phyloP scores from a whole-genome alignment of 768 basidiomycete genomes.

The Hygrocybe coccinea region DNA sequence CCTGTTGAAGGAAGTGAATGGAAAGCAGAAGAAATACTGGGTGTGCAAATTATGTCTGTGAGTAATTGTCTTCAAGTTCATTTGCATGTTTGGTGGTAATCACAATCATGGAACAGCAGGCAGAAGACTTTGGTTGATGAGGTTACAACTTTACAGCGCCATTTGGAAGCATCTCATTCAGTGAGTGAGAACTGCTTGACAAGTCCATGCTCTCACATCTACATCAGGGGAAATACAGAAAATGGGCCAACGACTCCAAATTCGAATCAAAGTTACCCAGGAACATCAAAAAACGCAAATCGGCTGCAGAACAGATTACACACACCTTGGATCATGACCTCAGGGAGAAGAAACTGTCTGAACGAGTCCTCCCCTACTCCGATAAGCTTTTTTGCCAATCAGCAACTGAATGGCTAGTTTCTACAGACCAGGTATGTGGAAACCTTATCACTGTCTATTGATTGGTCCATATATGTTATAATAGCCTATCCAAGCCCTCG shows the following conservation, averaged over 20 bases:
- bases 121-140: slow-evolving; percentile 8
- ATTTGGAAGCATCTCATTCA: slow-evolving; percentile 11
- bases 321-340: slow-evolving; percentile 28
- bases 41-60: slow-evolving; percentile 5
- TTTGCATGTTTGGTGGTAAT: neutral
- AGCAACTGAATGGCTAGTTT: slow-evolving; percentile 35
- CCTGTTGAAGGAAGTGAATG: neutral
- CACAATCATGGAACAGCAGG: neutral
- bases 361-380: slow-evolving; percentile 25
- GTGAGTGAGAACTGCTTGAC: slow-evolving; percentile 5
- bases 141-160: slow-evolving; percentile 12
- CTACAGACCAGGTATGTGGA: slow-evolving; percentile 34
- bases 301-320: neutral
- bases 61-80: neutral
- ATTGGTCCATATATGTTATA: neutral
- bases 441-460: neutral
- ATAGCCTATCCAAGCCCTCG: slow-evolving; percentile 30
- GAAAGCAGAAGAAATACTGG: slow-evolving; percentile 1
- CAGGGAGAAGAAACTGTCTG: slow-evolving; percentile 10
- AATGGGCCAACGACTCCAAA: slow-evolving; percentile 23
- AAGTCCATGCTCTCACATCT: neutral
- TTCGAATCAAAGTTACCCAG: slow-evolving; percentile 29
- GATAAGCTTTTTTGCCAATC: slow-evolving; percentile 26
- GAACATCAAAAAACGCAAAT: slow-evolving; percentile 19
- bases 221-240: slow-evolving; percentile 18